phyloP scores from a whole-genome alignment of 148 eudicot genomes.

The Camellia sinensis region DNA sequence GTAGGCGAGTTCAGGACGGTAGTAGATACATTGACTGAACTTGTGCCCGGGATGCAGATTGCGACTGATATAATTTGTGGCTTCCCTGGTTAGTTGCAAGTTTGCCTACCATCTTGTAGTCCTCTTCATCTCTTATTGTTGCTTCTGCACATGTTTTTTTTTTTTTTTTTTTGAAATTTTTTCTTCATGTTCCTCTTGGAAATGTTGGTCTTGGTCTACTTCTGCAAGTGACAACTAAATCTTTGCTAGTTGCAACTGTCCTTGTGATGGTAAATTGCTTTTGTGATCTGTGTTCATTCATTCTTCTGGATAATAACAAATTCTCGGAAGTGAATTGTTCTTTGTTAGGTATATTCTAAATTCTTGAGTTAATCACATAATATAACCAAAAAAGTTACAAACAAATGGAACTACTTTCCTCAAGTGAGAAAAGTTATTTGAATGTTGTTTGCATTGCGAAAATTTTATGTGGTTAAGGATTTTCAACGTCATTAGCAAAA shows the following conservation, averaged over 20 bases:
- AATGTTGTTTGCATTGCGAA: not conserved
- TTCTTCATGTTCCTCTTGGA: not conserved
- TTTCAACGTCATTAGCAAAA: not conserved
- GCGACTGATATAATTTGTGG: conserved; percentile 99
- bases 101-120: not conserved
- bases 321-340: not conserved
- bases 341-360: not conserved
- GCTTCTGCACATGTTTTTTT: not conserved
- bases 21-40: conserved; percentile 77
- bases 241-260: not conserved
- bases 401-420: not conserved
- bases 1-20: conserved; percentile 81
- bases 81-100: conserved; percentile 72
- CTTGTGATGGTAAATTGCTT: not conserved
- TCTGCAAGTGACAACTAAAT: not conserved
- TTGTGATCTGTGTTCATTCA: not conserved
- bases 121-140: not conserved
- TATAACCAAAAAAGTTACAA: not conserved
- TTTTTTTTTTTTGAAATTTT: not conserved
- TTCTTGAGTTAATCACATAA: not conserved
- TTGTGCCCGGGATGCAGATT: conserved; percentile 98
- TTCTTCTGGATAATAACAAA: not conserved
- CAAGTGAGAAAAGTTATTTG: not conserved
- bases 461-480: not conserved
- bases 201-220: conserved; percentile 5